phyloP scores from a whole-genome alignment of 805 yeast genomes.

The Teunomyces tritomae region DNA sequence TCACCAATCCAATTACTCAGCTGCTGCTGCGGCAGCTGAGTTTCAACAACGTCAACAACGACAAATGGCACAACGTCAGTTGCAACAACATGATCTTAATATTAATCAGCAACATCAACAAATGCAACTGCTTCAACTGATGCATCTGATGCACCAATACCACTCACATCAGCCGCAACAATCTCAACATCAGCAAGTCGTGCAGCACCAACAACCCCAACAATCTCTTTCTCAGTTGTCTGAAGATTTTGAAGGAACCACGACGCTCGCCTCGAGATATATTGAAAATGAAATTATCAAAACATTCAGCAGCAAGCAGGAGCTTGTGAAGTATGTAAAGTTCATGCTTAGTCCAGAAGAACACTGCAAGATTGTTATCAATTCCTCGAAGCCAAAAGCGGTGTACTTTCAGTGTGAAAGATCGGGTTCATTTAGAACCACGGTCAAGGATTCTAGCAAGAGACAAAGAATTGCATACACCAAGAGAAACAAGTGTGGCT shows the following conservation, averaged over 20 bases:
- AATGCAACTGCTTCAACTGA: constrained; percentile 9
- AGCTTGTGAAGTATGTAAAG: constrained; percentile 32
- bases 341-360: constrained; percentile 34
- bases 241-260: constrained; percentile 12
- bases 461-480: constrained; percentile 48
- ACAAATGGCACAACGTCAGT: constrained; percentile 13
- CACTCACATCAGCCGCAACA: constrained; percentile 10
- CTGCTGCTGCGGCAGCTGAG: constrained; percentile 15
- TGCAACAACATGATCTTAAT: constrained; percentile 13
- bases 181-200: constrained; percentile 9
- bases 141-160: constrained; percentile 10
- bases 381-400: constrained; percentile 47
- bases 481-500: constrained; percentile 46
- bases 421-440: constrained; percentile 44
- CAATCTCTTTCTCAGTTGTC: constrained; percentile 7
- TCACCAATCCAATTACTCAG: constrained; percentile 12
- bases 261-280: constrained; percentile 13
- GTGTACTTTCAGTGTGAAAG: constrained; percentile 48
- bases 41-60: constrained; percentile 19
- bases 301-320: constrained; percentile 13
- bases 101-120: constrained; percentile 11
- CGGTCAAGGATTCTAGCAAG: constrained; percentile 44
- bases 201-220: constrained; percentile 16
- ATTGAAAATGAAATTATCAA: constrained; percentile 15
- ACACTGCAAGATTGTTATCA: constrained; percentile 44